Evolutionary conservation across 768 basidiomycete species (phyloP).

Genomic region (Megacollybia marginata): DNA sequence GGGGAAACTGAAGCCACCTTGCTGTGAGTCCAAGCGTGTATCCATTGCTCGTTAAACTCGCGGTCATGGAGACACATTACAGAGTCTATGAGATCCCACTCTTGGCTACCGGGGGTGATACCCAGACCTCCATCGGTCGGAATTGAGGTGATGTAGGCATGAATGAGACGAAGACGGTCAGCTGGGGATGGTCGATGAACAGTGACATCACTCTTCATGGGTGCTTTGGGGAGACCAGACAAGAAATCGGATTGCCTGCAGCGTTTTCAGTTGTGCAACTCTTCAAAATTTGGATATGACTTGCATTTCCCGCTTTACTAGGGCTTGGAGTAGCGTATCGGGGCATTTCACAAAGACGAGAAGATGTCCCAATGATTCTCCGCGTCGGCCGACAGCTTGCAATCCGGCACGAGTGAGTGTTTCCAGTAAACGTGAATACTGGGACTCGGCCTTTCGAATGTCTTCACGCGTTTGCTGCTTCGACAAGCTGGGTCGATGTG

Average conservation of each 20-base stretch:
- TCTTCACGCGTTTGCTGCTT: slow-evolving; percentile 60
- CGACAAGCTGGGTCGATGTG: slow-evolving; percentile 39
- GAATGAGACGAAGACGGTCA: slow-evolving; percentile 74
- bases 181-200: slow-evolving; percentile 51
- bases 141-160: slow-evolving; percentile 63
- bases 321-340: slow-evolving; percentile 46
- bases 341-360: slow-evolving; percentile 74
- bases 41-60: slow-evolving; percentile 74
- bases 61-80: slow-evolving; percentile 83
- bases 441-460: slow-evolving; percentile 55
- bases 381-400: slow-evolving; percentile 65
- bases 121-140: slow-evolving; percentile 78
- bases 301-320: slow-evolving; percentile 72
- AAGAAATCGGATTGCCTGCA: slow-evolving; percentile 70
- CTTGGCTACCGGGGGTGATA: slow-evolving; percentile 59
- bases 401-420: slow-evolving; percentile 58
- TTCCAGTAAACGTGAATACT: slow-evolving; percentile 59
- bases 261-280: background rate
- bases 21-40: slow-evolving; percentile 63
- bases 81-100: slow-evolving; percentile 77
- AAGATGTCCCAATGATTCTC: slow-evolving; percentile 69
- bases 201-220: slow-evolving; percentile 36
- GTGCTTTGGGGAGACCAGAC: slow-evolving; percentile 58
- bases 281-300: slow-evolving; percentile 14
- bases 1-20: slow-evolving; percentile 58